phyloP scores from a whole-genome alignment of 306 rosid genomes.

The Fragaria iinumae region DNA sequence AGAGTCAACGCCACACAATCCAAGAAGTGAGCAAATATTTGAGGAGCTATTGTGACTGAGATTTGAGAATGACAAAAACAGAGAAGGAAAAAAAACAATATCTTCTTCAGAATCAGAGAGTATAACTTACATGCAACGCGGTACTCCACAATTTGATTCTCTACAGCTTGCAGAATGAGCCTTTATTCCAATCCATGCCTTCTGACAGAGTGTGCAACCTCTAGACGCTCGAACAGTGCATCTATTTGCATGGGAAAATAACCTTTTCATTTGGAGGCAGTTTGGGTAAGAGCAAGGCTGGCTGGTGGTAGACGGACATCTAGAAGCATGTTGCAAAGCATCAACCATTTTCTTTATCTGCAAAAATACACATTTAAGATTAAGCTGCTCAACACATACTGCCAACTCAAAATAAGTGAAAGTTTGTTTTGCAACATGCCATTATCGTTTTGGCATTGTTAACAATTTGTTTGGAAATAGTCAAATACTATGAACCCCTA shows the following conservation, averaged over 20 bases:
- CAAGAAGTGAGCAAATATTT: not conserved
- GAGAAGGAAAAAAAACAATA: not conserved
- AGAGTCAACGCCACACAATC: constrained; percentile 11
- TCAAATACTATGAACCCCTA: not conserved
- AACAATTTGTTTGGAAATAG: not conserved
- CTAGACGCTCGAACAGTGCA: constrained; percentile 31
- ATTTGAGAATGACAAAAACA: not conserved
- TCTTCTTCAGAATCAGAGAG: not conserved
- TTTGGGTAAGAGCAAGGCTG: constrained; percentile 35
- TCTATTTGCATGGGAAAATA: constrained; percentile 36
- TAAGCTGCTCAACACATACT: not conserved
- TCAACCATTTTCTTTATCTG: constrained; percentile 28
- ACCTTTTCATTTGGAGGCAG: constrained; percentile 36
- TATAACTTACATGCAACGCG: constrained; percentile 32
- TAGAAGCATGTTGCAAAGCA: constrained; percentile 34
- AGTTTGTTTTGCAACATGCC: not conserved
- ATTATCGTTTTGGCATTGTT: not conserved
- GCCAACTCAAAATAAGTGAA: not conserved
- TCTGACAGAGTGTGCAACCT: constrained; percentile 43
- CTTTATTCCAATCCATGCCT: constrained; percentile 21
- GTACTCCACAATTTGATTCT: constrained; percentile 36
- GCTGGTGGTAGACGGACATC: constrained; percentile 20
- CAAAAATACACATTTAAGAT: not conserved
- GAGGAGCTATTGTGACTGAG: not conserved
- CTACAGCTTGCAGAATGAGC: constrained; percentile 35